Evolutionary conservation across 805 yeast genomes (phyloP), one percentile per base, ranked within the genome.

Genomic region (Suhomyces vadensis): DNA sequence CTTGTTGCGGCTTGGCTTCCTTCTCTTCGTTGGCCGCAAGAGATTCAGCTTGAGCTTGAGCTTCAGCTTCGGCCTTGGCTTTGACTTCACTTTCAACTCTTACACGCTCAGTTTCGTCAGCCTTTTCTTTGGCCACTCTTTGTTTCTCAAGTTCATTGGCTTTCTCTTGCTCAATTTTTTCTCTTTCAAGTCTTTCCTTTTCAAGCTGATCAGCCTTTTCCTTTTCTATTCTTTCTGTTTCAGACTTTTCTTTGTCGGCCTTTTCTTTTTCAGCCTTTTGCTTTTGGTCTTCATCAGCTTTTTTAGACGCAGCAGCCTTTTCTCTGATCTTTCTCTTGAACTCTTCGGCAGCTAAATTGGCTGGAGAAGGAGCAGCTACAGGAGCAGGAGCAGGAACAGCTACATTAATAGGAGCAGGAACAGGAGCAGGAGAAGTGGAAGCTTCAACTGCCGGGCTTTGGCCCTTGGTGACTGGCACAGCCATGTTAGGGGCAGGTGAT

Each of bases 281-380:
- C 39, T 39, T 39, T 29, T 43, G 43, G 21, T 38, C 57, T 22
- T 38, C 41, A 26, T 40, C 40, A n/a, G 55, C 43, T 25, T 44
- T 27, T 13, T 50, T 47, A 41, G 49, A 43, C 13, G 43, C 44
- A 19, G 47, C 46, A 10, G 42, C 48, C 44, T 29, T 29, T 52
- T 65, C 73, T 45, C 55, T 50, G 44, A 67, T 62, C 50, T 60
- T 65, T 50, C 65, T 63, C 51, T 58, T 64, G 53, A 67, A 67
- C 45, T 68, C 71, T 43, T 67, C 73, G 8, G 71, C 71, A 19
- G 61, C 56, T 5, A 51, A 25, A 36, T 40, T 40, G 21, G 48
- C 29, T 4, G 48, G 35, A 3, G 45, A 35, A 4, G 42, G 39
- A 4, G 42, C 38, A 7, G 42, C 41, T 23, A 39, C 40, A 9